Conservation (phyloP, 495 filamentous ascomycete species). For the Penicillium subrubescens region DNA sequence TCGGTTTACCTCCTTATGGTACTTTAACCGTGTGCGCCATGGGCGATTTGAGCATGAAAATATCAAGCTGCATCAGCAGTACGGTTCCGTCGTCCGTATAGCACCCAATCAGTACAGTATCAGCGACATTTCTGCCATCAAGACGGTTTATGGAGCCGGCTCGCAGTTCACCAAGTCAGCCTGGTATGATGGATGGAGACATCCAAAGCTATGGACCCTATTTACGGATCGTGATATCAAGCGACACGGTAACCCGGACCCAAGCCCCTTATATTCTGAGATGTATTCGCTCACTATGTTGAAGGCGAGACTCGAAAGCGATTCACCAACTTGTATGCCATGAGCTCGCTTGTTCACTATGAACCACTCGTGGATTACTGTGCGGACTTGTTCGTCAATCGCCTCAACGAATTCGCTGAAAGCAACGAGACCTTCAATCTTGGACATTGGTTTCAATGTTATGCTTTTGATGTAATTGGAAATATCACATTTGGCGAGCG, state of each 20-base stretch:
- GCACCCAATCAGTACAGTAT: slow-evolving; percentile 55
- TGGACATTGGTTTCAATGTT: slow-evolving; percentile 58
- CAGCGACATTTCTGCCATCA: slow-evolving; percentile 43
- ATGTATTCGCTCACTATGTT: background rate
- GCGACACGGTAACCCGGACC: slow-evolving; percentile 34
- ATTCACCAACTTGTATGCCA: slow-evolving; percentile 51
- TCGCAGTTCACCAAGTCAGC: slow-evolving; percentile 43
- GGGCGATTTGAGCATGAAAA: slow-evolving; percentile 50
- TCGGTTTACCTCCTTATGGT: slow-evolving; percentile 59
- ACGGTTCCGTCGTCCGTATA: slow-evolving; percentile 48
- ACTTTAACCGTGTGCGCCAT: slow-evolving; percentile 43
- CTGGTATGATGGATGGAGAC: slow-evolving; percentile 44
- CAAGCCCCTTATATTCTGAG: background rate
- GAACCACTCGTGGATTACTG: slow-evolving; percentile 58
- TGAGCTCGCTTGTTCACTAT: slow-evolving; percentile 56
- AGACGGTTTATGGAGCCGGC: slow-evolving; percentile 47
- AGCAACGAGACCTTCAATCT: slow-evolving; percentile 43
- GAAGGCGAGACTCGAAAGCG: slow-evolving; percentile 40
- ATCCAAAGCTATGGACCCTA: slow-evolving; percentile 39
- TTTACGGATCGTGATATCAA: slow-evolving; percentile 47
- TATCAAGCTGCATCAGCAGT: slow-evolving; percentile 44
- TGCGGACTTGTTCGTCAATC: slow-evolving; percentile 46
- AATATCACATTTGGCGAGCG: slow-evolving; percentile 66
- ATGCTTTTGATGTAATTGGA: slow-evolving; percentile 65
- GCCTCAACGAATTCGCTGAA: slow-evolving; percentile 46